Base-by-base conservation (phyloP, 164 flowering plant genomes). In the Kalanchoe fedtschenkoi region DNA sequence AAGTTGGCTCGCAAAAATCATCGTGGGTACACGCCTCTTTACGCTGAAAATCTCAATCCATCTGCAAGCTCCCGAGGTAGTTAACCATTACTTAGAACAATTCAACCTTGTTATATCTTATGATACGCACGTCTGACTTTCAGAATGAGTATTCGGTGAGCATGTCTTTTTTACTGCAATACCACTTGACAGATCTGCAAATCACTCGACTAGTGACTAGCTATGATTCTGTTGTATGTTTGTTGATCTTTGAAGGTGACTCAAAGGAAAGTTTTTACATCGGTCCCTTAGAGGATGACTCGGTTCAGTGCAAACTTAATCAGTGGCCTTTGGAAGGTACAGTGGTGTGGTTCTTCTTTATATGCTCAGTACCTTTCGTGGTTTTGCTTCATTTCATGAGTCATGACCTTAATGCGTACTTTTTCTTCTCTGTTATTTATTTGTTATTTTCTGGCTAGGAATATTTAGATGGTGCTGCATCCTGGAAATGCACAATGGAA, bases 321-420 rank as follows among this genome's bases (percentile, higher is more conserved):
- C 91, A 85, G 68, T 91, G 97, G 96, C 97, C 97, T 66, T 55
- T 81, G 22, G 76, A 76, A 75, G 96, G 97, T 91, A 76, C 19
- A 41, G 1, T 53, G 38, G 56, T 11, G n/a, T 22, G 51, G 34
- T n/a, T 60, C 15, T 60, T 59, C 28, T 17, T 21, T 4, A n/a
- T 17, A 43, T 1, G 16, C 54, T 43, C 14, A 4, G 30, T 8
- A n/a, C 11, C n/a, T n/a, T n/a, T n/a, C n/a, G n/a, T n/a, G n/a
- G n/a, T 53, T 13, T 4, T n/a, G 11, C 16, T 13, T 43, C 24
- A 58, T 6, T 22, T n/a, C 22, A 3, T 39, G 29, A 51, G 54
- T 47, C 43, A 44, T 32, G 44, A 21, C 34, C 35, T 15, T 54
- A n/a, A n/a, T n/a, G n/a, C n/a, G 5, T 34, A 32, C 34, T 39